A percentile compares a stretch with the other conserved stretches of the same genome.
phyloP scores from a whole-genome alignment of 2,329 filamentous ascomycete species.

The Pseudogymnoascus sp. region DNA sequence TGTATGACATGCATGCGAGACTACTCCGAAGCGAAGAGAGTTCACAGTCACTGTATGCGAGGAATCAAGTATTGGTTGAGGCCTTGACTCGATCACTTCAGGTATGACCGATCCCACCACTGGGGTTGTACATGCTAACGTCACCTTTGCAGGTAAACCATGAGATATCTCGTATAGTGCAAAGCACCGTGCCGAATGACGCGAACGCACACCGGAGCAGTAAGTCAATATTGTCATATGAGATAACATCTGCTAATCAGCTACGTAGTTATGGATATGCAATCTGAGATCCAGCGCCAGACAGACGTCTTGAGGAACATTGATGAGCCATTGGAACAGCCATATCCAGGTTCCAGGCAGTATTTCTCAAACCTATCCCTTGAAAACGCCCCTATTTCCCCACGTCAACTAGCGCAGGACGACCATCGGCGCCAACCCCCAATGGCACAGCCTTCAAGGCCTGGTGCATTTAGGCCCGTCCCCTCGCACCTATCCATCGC shows the following conservation, averaged over 20 bases:
- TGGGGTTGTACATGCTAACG: slow-evolving; percentile 15
- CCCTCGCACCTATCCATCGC: slow-evolving; percentile 74
- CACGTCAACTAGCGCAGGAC: slow-evolving; percentile 77
- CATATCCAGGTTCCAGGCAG: slow-evolving; percentile 55
- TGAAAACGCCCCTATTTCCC: slow-evolving; percentile 75
- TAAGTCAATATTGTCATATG: slow-evolving; percentile 38
- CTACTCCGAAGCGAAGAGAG: slow-evolving; percentile 78
- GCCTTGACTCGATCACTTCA: slow-evolving; percentile 66
- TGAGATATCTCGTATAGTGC: slow-evolving; percentile 68
- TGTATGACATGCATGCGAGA: slow-evolving; percentile 72
- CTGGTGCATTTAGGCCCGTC: slow-evolving; percentile 66
- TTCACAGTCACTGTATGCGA: slow-evolving; percentile 68
- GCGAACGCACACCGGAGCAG: slow-evolving; percentile 78
- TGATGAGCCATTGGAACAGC: slow-evolving; percentile 60
- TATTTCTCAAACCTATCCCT: slow-evolving; percentile 54
- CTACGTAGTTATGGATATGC: slow-evolving; percentile 44
- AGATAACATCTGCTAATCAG: slow-evolving; percentile 22
- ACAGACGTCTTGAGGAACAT: slow-evolving; percentile 47
- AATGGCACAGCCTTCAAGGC: slow-evolving; percentile 48
- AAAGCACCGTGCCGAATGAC: slow-evolving; percentile 63
- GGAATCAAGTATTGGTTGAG: slow-evolving; percentile 75
- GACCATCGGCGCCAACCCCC: slow-evolving; percentile 68
- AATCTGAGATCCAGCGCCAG: slow-evolving; percentile 54
- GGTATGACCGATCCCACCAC: slow-evolving; percentile 33
- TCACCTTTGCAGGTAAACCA: slow-evolving; percentile 61